phyloP scores from a whole-genome alignment of 1,284 basidiomycete genomes.

The Blastosporella zonata region DNA sequence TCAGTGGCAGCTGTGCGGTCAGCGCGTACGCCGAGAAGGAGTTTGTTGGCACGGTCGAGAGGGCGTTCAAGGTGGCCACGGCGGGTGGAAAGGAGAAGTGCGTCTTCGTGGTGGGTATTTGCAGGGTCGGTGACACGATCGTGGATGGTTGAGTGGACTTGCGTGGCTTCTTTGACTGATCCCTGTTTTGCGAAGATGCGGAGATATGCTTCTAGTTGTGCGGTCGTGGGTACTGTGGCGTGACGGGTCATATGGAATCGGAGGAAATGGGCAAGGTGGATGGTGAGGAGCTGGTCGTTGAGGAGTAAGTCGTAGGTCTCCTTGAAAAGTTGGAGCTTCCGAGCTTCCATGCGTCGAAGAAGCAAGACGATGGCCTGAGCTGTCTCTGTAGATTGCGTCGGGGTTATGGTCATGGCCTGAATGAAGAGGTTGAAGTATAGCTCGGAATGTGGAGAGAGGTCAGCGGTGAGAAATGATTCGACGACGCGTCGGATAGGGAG shows the following conservation, averaged over 20 bases:
- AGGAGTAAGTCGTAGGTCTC: constrained; percentile 47
- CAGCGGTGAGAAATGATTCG: constrained; percentile 40
- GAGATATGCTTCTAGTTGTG: constrained; percentile 47
- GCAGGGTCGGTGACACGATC: constrained; percentile 13
- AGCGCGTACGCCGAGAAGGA: constrained; percentile 36
- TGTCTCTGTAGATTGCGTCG: constrained; percentile 37
- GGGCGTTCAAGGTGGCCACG: constrained; percentile 9
- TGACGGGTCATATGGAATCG: constrained; percentile 41
- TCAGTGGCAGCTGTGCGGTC: constrained; percentile 43
- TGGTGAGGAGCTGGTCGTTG: constrained; percentile 44
- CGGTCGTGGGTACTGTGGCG: constrained; percentile 35
- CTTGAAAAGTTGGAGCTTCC: constrained; percentile 37
- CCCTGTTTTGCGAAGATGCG: constrained; percentile 46
- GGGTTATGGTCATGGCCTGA: constrained; percentile 43
- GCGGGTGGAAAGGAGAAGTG: constrained; percentile 1
- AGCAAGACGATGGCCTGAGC: constrained; percentile 40
- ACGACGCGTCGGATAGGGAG: constrained; percentile 42
- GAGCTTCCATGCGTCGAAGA: constrained; percentile 44
- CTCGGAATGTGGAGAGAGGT: constrained; percentile 27
- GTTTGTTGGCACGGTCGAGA: constrained; percentile 29
- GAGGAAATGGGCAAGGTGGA: constrained; percentile 46
- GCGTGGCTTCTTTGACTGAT: constrained; percentile 35
- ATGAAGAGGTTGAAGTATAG: constrained; percentile 57
- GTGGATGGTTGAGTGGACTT: constrained; percentile 41
- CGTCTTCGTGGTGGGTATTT: background rate